phyloP scores from a whole-genome alignment of 1,284 basidiomycete genomes.

The Ganoderma multipileum region DNA sequence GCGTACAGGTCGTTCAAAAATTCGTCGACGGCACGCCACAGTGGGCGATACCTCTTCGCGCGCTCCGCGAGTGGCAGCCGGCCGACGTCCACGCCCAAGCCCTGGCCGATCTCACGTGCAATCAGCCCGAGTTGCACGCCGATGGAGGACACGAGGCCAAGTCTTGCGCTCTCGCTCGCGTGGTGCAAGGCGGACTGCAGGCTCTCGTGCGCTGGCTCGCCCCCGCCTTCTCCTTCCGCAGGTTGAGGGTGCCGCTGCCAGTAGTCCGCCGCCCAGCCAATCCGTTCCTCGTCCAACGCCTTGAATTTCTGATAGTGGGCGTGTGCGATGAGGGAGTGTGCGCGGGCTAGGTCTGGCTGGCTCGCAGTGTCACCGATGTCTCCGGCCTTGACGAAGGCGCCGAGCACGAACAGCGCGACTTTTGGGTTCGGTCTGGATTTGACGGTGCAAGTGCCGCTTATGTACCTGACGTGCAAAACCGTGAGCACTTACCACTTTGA shows the following conservation, averaged over 20 bases:
- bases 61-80: background rate
- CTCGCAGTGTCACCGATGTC: constrained; percentile 7
- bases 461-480: constrained; percentile 8
- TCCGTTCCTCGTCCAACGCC: constrained; percentile 1
- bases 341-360: constrained; percentile 9
- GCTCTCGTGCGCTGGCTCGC: constrained; percentile 10
- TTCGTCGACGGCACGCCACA: constrained; percentile 16
- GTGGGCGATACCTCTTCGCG: constrained; percentile 12
- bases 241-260: constrained; percentile 16
- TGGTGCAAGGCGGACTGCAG: constrained; percentile 14
- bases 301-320: constrained; percentile 17
- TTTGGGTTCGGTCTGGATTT: constrained; percentile 9
- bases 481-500: background rate
- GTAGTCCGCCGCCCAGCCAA: constrained; percentile 9
- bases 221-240: background rate
- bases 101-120: constrained; percentile 13
- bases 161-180: constrained; percentile 22
- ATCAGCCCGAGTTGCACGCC: constrained; percentile 13
- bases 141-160: constrained; percentile 17
- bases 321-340: constrained; percentile 21
- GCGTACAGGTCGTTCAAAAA: constrained; percentile 15
- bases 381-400: constrained; percentile 1
- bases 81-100: constrained; percentile 13
- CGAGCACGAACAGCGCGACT: constrained; percentile 21
- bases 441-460: constrained; percentile 15